Evolutionary conservation across 1,139 yeast species (phyloP), one percentile per base, ranked within the genome.

Genomic region (Yamadazyma dushanensis): DNA sequence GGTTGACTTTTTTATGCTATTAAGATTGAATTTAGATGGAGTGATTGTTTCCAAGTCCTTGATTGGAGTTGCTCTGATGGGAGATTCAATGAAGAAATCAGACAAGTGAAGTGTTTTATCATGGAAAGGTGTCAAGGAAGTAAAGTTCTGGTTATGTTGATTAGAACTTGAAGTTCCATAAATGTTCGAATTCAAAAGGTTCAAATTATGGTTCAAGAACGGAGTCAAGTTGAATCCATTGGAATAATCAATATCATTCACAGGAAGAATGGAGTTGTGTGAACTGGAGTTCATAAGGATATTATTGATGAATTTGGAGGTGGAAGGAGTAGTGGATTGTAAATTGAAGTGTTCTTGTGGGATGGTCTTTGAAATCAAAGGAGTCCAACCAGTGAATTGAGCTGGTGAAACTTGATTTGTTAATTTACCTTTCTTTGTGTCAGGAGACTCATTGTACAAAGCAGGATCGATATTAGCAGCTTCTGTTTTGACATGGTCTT

Each of bases 71-170:
- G 14, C 32, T 30, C 60, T 51, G 24, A 68, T 63, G 9, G 76
- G 76, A 8, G 71, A 62, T 39, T 70, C 76, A 57, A 66, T 68
- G 47, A 67, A 70, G 39, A 70, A 69, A 44, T 70, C 76, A 2
- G 70, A 54, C 34, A 67, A 52, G 41, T 67, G 73, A 36, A 67
- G 54, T 3, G 73, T 56, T 47, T 66, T 69, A 37, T 70, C 76
- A 45, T 67, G 68, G 42, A 63, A 67, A 4, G 76, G 76, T 10
- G 76, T 70, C 35, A 67, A 56, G 26, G 56, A 56, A 21, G 57
- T 21, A 15, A 31, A 25, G 10, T 27, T 31, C 14, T 33, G 21
- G 16, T 30, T 25, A 15, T 31, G 34, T 15, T 37, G 38, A 23
- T 30, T 36, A 18, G 39, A 32, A 13, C 32, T 37, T 3, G 51